Evolutionary conservation across 495 filamentous ascomycete genomes (phyloP).

Genomic region (Extremus antarcticus): DNA sequence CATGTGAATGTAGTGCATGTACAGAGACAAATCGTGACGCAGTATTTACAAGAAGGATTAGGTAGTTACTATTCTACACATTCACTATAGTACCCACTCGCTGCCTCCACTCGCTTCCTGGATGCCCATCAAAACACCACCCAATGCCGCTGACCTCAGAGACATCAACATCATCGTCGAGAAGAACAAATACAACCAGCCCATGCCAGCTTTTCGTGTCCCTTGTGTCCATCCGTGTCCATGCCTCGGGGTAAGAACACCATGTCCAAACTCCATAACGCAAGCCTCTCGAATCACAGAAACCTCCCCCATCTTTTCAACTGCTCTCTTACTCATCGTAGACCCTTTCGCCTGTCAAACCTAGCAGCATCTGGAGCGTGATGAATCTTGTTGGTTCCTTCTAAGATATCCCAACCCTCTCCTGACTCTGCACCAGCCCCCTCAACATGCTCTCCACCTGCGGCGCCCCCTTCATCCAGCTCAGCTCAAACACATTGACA

Average conservation of each 20-base stretch:
- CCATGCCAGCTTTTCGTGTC: neutral
- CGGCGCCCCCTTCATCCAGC: slow-evolving; percentile 78
- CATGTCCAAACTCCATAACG: neutral
- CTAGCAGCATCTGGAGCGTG: no score
- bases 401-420: no score
- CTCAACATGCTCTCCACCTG: slow-evolving; percentile 46
- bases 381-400: no score
- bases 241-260: neutral
- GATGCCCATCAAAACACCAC: neutral
- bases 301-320: neutral
- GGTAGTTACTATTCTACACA: neutral
- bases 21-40: no score
- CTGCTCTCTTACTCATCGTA: neutral
- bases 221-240: neutral
- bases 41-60: neutral
- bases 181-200: neutral
- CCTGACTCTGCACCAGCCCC: slow-evolving; percentile 10
- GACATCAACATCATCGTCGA: neutral
- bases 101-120: neutral
- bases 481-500: slow-evolving; percentile 82
- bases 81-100: no score
- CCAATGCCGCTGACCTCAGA: neutral
- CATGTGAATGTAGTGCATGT: no score
- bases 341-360: no score
- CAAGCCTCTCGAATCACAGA: neutral